Evolutionary conservation across 345 rosid genomes (phyloP).

Genomic region (Moricandia moricandioides): DNA sequence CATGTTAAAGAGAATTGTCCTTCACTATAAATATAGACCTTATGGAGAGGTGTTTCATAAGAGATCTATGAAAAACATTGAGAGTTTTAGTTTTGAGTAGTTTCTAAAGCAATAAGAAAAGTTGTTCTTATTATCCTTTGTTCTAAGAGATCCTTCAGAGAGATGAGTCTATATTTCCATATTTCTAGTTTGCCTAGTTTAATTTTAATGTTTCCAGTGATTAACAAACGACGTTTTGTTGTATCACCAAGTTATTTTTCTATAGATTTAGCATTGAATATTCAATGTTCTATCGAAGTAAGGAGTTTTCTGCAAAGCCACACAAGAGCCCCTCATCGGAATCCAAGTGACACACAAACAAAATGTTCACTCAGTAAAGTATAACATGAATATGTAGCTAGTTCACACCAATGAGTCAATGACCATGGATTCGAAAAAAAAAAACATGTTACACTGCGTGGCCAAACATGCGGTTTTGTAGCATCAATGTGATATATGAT

Average conservation of each 20-base stretch:
- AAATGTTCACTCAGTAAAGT: neutral
- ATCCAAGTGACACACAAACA: neutral
- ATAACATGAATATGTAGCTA: neutral
- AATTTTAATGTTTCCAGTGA: slow-evolving; percentile 9
- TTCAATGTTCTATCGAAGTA: neutral
- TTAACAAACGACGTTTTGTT: slow-evolving; percentile 17
- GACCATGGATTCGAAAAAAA: neutral
- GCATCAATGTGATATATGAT: neutral
- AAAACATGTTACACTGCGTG: neutral
- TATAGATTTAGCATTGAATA: neutral
- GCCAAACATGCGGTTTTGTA: neutral
- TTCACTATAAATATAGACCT: no score
- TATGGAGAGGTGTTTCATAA: no score
- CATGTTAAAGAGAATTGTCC: no score
- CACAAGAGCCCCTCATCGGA: neutral
- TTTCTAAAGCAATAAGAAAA: no score
- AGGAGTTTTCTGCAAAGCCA: neutral
- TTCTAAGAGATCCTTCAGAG: no score
- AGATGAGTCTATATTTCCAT: slow-evolving; percentile 17
- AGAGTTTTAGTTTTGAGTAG: no score
- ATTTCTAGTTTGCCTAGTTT: slow-evolving; percentile 4
- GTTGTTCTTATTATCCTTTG: no score
- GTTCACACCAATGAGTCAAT: neutral
- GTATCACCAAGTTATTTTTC: neutral
- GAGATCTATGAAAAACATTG: no score